These are phyloP conservation scores for Tulasnella sp. DNA, from an alignment of 768 basidiomycete genomes.

Conservation along the genomic window DNA sequence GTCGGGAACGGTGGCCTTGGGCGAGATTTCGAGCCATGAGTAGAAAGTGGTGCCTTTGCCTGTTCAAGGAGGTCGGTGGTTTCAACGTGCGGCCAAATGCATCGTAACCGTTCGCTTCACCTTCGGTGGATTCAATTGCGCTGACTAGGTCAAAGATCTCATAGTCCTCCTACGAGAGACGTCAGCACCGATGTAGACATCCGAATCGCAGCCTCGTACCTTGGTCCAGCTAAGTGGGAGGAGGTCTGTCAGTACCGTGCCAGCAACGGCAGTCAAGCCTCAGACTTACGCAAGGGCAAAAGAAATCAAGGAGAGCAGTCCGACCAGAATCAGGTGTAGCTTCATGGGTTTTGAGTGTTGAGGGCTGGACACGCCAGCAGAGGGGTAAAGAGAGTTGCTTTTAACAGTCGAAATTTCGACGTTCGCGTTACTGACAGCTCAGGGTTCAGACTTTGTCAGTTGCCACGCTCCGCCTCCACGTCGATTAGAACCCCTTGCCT, in stretches of 20 bases:
- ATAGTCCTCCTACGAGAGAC: constrained; percentile 74
- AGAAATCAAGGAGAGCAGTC: constrained; percentile 9
- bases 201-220: neutral
- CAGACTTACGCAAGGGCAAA: constrained; percentile 31
- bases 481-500: constrained; percentile 21
- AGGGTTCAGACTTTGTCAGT: neutral
- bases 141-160: constrained; percentile 95
- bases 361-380: neutral
- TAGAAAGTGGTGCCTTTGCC: constrained; percentile 95
- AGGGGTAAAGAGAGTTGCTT: neutral
- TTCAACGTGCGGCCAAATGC: neutral
- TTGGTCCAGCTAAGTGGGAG: constrained; percentile 34
- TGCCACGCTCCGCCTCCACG: constrained; percentile 16
- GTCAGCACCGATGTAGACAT: neutral
- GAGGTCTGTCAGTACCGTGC: neutral
- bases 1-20: constrained; percentile 71
- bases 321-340: neutral
- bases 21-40: constrained; percentile 82
- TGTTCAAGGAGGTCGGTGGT: constrained; percentile 39
- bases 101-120: constrained; percentile 45
- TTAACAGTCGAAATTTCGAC: constrained; percentile 13
- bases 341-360: constrained; percentile 11
- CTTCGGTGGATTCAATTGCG: constrained; percentile 78
- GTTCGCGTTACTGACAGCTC: neutral
- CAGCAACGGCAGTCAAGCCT: neutral